These are phyloP conservation scores for Sporothrix humicola DNA, from an alignment of 2,329 filamentous ascomycete genomes.

Conservation along the genomic window DNA sequence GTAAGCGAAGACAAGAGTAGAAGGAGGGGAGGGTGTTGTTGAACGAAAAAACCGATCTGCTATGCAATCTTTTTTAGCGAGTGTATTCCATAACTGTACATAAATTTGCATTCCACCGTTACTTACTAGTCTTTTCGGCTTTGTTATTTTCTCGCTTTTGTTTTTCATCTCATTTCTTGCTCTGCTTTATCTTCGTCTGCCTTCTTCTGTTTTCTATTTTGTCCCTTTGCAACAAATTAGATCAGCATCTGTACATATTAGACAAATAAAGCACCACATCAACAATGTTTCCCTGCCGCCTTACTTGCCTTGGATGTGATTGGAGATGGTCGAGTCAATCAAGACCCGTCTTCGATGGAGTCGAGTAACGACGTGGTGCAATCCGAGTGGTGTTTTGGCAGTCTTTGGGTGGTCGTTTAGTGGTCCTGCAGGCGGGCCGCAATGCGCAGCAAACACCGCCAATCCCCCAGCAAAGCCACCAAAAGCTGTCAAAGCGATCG, in stretches of 20 bases:
- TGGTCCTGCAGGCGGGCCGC: conserved; percentile 2
- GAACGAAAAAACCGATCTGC: neutral
- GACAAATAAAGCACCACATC: neutral
- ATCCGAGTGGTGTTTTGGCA: conserved; percentile 4
- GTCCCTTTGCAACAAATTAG: neutral
- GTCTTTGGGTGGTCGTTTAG: neutral
- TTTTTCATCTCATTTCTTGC: neutral
- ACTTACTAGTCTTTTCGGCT: neutral
- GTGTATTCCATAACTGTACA: conserved; percentile 30
- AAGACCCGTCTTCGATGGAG: neutral
- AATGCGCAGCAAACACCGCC: conserved; percentile 1
- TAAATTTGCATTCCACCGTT: conserved; percentile 16
- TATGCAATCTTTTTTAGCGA: conserved; percentile 15
- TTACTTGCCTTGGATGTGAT: neutral
- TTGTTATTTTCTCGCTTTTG: neutral
- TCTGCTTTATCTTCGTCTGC: neutral
- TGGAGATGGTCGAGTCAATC: neutral
- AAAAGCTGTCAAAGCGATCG: neutral
- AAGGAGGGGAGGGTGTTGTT: neutral
- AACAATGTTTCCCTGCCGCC: neutral
- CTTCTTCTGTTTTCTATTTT: conserved; percentile 5
- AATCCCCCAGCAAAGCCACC: too few species aligned
- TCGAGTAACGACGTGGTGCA: conserved; percentile 19
- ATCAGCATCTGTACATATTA: conserved; percentile 21
- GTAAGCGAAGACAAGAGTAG: neutral